phyloP scores from a whole-genome alignment of 441 rosid genomes.

The Viola pubescens region DNA sequence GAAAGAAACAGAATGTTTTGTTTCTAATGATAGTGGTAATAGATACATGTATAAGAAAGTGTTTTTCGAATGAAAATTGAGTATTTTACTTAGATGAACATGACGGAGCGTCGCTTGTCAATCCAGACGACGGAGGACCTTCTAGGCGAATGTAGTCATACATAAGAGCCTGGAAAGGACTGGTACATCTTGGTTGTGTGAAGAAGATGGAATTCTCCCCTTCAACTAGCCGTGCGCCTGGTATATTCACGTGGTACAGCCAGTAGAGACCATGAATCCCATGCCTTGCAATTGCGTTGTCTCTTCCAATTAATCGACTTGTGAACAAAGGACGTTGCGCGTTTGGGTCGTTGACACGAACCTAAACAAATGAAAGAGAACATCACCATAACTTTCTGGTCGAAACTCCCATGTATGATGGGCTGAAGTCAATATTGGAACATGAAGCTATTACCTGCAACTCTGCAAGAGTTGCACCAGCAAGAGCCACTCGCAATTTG shows the following conservation, averaged over 20 bases:
- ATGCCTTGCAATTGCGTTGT: conserved; percentile 83
- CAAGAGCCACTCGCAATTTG: conserved; percentile 72
- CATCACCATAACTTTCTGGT: not conserved
- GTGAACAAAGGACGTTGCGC: conserved; percentile 42
- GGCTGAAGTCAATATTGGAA: not conserved
- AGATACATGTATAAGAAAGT: not conserved
- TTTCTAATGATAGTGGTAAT: not conserved
- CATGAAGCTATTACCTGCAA: conserved; percentile 45
- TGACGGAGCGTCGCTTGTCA: not conserved
- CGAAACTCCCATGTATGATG: not conserved
- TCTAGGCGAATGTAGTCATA: conserved; percentile 85
- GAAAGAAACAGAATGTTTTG: not conserved
- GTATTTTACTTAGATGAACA: conserved; percentile 2
- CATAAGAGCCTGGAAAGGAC: conserved; percentile 72
- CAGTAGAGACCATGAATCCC: conserved; percentile 87
- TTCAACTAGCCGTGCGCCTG: conserved; percentile 35
- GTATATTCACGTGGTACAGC: conserved; percentile 50
- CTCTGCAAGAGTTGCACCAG: conserved; percentile 82
- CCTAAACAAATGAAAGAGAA: conserved; percentile 3
- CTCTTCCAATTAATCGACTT: conserved; percentile 72
- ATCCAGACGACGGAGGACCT: conserved; percentile 35
- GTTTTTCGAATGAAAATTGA: not conserved
- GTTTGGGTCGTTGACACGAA: conserved; percentile 21
- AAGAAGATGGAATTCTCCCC: conserved; percentile 67
- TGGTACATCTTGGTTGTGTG: conserved; percentile 44